Evolutionary conservation across 208 protist genomes (phyloP).

Genomic region (Crithidia brevicula): DNA sequence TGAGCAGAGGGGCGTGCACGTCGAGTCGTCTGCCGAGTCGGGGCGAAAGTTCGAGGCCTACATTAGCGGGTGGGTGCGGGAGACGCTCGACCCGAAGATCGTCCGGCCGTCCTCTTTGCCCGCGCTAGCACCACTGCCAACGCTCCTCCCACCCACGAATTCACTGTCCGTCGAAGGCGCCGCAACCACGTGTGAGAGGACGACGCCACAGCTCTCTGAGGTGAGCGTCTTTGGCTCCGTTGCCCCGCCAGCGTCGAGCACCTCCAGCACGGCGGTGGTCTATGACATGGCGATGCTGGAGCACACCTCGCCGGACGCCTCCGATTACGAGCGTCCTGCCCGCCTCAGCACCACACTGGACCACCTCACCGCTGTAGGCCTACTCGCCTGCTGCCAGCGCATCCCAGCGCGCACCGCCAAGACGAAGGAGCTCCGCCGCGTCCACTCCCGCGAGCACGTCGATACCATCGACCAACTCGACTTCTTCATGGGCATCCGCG

Average conservation of each 20-base stretch:
- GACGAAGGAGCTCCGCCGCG: slow-evolving; percentile 73
- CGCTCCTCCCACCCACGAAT: background rate
- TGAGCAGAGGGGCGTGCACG: background rate
- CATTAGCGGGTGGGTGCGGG: slow-evolving; percentile 35
- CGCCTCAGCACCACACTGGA: slow-evolving; percentile 63
- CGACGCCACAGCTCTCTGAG: background rate
- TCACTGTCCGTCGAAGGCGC: background rate
- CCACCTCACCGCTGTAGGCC: slow-evolving; percentile 65
- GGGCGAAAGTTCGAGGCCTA: slow-evolving; percentile 35
- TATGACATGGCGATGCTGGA: slow-evolving; percentile 64
- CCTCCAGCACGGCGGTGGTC: slow-evolving; percentile 59
- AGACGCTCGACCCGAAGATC: background rate
- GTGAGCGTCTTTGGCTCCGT: background rate
- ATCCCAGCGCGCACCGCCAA: slow-evolving; percentile 52
- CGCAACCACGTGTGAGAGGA: background rate
- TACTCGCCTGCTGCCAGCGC: slow-evolving; percentile 53
- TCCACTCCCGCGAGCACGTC: slow-evolving; percentile 72
- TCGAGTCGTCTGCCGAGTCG: slow-evolving; percentile 20
- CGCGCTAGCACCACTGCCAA: slow-evolving; percentile 11
- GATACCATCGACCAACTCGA: slow-evolving; percentile 80
- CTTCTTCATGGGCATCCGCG: slow-evolving; percentile 46
- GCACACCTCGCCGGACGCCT: slow-evolving; percentile 58
- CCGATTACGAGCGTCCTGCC: slow-evolving; percentile 78
- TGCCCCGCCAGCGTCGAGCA: background rate
- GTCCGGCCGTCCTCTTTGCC: slow-evolving; percentile 20